Evolutionary conservation across 495 filamentous ascomycete genomes (phyloP), one percentile per base, ranked within the genome.

Genomic region (Neurospora sp.): DNA sequence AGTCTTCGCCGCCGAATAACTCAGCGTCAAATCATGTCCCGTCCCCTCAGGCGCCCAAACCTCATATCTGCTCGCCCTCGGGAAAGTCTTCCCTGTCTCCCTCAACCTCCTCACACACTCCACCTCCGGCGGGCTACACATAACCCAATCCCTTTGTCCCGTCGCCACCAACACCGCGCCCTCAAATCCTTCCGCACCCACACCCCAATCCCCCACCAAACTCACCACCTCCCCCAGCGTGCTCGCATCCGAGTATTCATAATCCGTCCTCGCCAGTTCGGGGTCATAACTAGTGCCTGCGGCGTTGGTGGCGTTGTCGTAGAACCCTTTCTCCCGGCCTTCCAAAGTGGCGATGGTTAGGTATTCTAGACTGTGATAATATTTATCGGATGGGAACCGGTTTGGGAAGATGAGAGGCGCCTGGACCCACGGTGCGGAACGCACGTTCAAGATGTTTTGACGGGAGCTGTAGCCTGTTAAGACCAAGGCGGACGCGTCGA

Each of bases 401-500:
- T 2, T 8, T 4, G 71, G 71, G 6, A 18, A 37, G n/a, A n/a
- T n/a, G n/a, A n/a, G n/a, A n/a, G n/a, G n/a, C n/a, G n/a, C n/a
- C n/a, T n/a, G n/a, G n/a, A n/a, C n/a, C n/a, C n/a, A n/a, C n/a
- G 22, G 40, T 14, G 68, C n/a, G 3, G 18, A 27, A 1, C n/a
- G 10, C 31, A 41, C 41, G n/a, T 39, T 18, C 4, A 22, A 14
- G 12, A 39, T n/a, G 69, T 69, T 73, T 14, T 40, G 44, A 9
- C 27, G 39, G 4, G 18, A n/a, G 47, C 68, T 73, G 47, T 68
- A 75, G 31, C 74, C 74, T 22, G 74, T 78, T 4, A 80, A 69
- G 27, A 81, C 71, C 0, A 74, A 35, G 5, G 74, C 75, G 69
- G 75, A 42, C 14, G 74, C 40, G 37, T 75, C 73, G 37, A 71